Evolutionary conservation across 805 yeast genomes (phyloP).

Genomic region (Barnettozyma pratensis): DNA sequence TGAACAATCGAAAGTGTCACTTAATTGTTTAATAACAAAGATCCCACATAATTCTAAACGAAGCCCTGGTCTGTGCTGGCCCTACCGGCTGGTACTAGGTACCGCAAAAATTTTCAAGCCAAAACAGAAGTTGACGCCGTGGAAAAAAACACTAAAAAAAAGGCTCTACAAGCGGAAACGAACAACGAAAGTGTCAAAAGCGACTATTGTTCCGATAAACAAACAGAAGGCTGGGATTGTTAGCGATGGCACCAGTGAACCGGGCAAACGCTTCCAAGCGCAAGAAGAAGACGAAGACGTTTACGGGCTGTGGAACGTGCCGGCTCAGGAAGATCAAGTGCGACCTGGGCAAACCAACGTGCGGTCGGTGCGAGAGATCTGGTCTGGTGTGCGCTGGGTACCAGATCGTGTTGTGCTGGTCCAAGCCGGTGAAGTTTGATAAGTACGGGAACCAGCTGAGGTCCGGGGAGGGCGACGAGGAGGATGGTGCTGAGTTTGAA

Average conservation of each 20-base stretch:
- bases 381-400: conserved; percentile 77
- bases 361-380: conserved; percentile 65
- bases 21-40: too few species aligned
- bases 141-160: not conserved
- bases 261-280: too few species aligned
- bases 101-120: not conserved
- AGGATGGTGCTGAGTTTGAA: conserved; percentile 12
- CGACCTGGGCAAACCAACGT: conserved; percentile 64
- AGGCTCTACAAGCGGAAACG: not conserved
- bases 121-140: not conserved
- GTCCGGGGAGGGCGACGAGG: conserved; percentile 3
- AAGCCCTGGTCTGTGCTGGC: too few species aligned
- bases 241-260: too few species aligned
- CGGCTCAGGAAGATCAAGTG: conserved; percentile 77
- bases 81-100: not conserved
- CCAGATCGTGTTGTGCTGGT: conserved; percentile 76
- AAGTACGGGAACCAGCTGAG: conserved; percentile 36
- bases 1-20: conserved; percentile 2
- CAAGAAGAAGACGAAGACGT: conserved; percentile 55
- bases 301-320: conserved; percentile 88
- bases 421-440: conserved; percentile 46
- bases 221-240: too few species aligned
- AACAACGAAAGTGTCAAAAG: not conserved
- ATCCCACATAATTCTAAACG: too few species aligned
- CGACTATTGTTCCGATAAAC: not conserved